phyloP scores from a whole-genome alignment of 192 early-diverging fungal species.

The Gamsiella multidivaricata region DNA sequence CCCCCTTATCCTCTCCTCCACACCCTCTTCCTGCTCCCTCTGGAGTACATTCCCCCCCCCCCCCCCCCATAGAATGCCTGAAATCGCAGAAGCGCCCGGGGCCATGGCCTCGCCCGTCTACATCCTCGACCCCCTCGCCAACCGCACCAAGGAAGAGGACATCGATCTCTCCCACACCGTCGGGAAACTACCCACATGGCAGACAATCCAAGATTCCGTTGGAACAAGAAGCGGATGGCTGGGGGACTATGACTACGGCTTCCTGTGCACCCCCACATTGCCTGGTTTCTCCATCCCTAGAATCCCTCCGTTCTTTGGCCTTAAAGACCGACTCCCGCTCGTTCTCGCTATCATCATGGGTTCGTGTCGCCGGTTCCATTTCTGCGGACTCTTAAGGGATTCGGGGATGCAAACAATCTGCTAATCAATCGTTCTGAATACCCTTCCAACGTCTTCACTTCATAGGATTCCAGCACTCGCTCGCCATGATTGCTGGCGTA shows the following conservation, averaged over 20 bases:
- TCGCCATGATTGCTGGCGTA: constrained; percentile 53
- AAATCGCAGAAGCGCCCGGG: constrained; percentile 39
- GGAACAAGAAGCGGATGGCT: constrained; percentile 54
- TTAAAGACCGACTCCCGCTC: constrained; percentile 52
- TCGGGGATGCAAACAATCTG: too few species aligned
- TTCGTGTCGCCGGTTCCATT: background rate
- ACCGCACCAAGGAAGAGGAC: constrained; percentile 43
- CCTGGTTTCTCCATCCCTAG: constrained; percentile 44
- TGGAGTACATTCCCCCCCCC: background rate
- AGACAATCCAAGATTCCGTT: constrained; percentile 31
- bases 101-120: constrained; percentile 21
- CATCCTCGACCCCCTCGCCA: constrained; percentile 48
- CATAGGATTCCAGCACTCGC: constrained; percentile 48
- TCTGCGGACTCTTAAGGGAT: background rate
- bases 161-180: constrained; percentile 48
- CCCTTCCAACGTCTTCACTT: too few species aligned
- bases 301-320: constrained; percentile 60
- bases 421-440: too few species aligned
- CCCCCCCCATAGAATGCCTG: constrained; percentile 15
- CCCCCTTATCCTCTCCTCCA: background rate
- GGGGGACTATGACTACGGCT: constrained; percentile 63
- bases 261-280: constrained; percentile 57
- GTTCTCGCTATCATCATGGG: constrained; percentile 58
- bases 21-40: background rate
- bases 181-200: constrained; percentile 37